phyloP scores from a whole-genome alignment of 352 stramenopile genomes.

The Phytopythium sindhum region DNA sequence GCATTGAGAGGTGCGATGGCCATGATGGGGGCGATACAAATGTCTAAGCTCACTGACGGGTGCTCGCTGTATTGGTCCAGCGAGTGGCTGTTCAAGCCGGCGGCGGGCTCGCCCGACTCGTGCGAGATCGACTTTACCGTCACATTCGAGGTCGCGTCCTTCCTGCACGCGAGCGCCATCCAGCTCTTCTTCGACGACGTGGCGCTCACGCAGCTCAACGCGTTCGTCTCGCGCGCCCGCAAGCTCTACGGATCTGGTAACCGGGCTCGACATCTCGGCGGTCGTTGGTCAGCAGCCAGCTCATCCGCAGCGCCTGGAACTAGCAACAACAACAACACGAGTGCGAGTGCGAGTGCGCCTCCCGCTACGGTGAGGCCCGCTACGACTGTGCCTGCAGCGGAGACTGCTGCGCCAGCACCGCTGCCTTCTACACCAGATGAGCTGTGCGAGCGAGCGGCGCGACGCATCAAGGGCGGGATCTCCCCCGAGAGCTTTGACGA shows the following conservation, averaged over 20 bases:
- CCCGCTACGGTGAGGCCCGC: neutral
- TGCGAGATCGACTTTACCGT: constrained; percentile 79
- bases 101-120: constrained; percentile 38
- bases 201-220: constrained; percentile 73
- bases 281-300: neutral
- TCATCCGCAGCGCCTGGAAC: neutral
- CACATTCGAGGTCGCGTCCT: constrained; percentile 77
- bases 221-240: constrained; percentile 63
- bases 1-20: constrained; percentile 65
- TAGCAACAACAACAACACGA: neutral
- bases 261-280: neutral
- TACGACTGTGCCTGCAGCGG: neutral
- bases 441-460: constrained; percentile 8
- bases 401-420: neutral
- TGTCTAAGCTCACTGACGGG: neutral
- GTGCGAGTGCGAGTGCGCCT: neutral
- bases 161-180: constrained; percentile 77
- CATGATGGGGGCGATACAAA: neutral
- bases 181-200: constrained; percentile 86
- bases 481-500: constrained; percentile 51
- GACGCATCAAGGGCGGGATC: constrained; percentile 45
- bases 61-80: constrained; percentile 13
- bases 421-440: neutral
- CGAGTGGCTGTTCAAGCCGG: constrained; percentile 68
- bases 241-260: constrained; percentile 39